Percentiles rank a stretch among this genome's conserved stretches.
phyloP scores from a whole-genome alignment of 2,329 filamentous ascomycete species.

The Westerdykella ornata region DNA sequence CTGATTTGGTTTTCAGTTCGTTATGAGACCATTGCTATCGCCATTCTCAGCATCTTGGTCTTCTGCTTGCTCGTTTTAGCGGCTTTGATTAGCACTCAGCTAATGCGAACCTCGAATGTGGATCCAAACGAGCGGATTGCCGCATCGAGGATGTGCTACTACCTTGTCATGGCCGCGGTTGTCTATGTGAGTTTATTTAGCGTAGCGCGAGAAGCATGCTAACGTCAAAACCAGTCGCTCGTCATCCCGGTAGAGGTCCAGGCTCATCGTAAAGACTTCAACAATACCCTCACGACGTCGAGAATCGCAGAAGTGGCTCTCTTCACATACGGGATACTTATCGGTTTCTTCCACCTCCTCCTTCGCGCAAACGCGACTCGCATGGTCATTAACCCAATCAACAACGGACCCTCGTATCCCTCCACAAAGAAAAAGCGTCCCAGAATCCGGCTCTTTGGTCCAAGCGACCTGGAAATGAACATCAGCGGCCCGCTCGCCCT shows the following conservation, averaged over 20 bases:
- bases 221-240: constrained; percentile 25
- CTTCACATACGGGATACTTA: constrained; percentile 60
- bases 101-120: constrained; percentile 51
- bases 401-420: constrained; percentile 37
- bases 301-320: constrained; percentile 60
- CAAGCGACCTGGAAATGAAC: constrained; percentile 38
- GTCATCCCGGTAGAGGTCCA: constrained; percentile 59
- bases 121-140: constrained; percentile 55
- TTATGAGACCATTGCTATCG: constrained; percentile 54
- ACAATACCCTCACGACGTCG: constrained; percentile 47
- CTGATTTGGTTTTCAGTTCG: constrained; percentile 60
- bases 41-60: constrained; percentile 48
- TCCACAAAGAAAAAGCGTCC: constrained; percentile 42
- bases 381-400: constrained; percentile 47
- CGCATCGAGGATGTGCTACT: constrained; percentile 65
- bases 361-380: constrained; percentile 57
- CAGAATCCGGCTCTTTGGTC: constrained; percentile 44
- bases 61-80: constrained; percentile 47
- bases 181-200: constrained; percentile 48
- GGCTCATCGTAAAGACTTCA: constrained; percentile 41
- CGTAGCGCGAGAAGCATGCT: background rate
- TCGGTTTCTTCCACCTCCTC: constrained; percentile 60
- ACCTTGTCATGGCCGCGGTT: constrained; percentile 52
- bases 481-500: constrained; percentile 36
- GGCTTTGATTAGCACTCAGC: constrained; percentile 51